phyloP scores from a whole-genome alignment of 2,329 filamentous ascomycete genomes.

The Colletotrichum sp. region DNA sequence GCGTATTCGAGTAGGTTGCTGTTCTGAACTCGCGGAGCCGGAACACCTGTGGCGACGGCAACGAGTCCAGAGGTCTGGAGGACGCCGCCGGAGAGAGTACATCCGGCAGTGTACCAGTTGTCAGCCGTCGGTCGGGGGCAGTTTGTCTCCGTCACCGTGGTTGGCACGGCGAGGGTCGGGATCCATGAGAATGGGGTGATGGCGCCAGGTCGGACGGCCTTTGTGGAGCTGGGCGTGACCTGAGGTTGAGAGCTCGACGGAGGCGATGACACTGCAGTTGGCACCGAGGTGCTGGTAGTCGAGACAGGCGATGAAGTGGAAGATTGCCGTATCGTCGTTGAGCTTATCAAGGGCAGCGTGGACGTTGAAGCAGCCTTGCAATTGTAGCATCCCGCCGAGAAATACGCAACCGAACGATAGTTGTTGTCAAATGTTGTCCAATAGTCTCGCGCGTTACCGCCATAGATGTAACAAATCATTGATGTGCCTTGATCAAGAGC shows the following conservation, averaged over 20 bases:
- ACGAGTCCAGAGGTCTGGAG: background rate
- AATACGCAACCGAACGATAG: background rate
- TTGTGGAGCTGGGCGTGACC: background rate
- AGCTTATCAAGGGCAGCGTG: background rate
- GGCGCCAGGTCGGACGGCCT: background rate
- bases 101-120: slow-evolving; percentile 5
- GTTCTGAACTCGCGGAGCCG: background rate
- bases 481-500: background rate
- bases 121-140: background rate
- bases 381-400: background rate
- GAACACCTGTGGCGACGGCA: background rate
- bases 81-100: background rate
- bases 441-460: background rate
- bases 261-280: background rate
- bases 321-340: background rate
- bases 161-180: background rate
- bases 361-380: background rate
- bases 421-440: background rate
- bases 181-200: background rate
- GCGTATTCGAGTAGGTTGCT: background rate
- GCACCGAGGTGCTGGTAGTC: background rate
- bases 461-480: background rate
- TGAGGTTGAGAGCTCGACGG: background rate
- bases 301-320: background rate
- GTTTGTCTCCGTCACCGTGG: background rate